A percentile compares a stretch with the other conserved stretches of the same genome.
Conservation (phyloP, 371 early-diverging fungal species). For the Mucor indicus region DNA sequence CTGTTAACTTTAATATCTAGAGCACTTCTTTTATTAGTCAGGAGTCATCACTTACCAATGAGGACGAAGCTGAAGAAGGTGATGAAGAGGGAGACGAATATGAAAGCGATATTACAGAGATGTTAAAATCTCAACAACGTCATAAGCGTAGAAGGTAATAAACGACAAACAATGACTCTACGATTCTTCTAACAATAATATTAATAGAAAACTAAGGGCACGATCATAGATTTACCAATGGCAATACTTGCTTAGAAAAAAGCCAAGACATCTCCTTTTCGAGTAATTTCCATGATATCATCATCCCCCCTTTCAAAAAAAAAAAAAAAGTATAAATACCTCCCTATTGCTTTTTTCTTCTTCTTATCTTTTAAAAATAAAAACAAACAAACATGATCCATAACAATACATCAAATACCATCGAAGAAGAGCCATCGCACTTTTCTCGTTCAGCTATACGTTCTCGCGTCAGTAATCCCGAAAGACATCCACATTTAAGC, state of each 20-base stretch:
- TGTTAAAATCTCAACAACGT: background rate
- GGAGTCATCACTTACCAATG: background rate
- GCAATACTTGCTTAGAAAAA: too few relatives aligned
- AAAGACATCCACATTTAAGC: background rate
- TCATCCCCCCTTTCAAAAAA: too few relatives aligned
- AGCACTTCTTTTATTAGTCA: background rate
- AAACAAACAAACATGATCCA: background rate
- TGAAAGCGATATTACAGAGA: conserved; percentile 3
- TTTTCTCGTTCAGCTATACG: conserved; percentile 1
- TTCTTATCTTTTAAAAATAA: background rate
- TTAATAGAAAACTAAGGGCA: conserved; percentile 7
- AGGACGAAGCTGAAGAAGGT: background rate
- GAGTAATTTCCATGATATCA: too few relatives aligned
- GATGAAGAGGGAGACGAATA: background rate
- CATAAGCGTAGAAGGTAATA: conserved; percentile 15
- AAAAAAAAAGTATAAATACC: too few relatives aligned
- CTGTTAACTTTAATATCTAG: background rate
- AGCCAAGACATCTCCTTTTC: too few relatives aligned
- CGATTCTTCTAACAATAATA: too few relatives aligned
- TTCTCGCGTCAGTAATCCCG: background rate
- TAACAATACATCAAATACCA: background rate
- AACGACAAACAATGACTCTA: too few relatives aligned
- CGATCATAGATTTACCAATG: too few relatives aligned
- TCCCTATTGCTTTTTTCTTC: background rate
- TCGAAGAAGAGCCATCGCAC: background rate